A percentile compares a stretch with the other conserved stretches of the same genome.
Conservation (phyloP, 306 rosid species). For the Pueraria montana region DNA sequence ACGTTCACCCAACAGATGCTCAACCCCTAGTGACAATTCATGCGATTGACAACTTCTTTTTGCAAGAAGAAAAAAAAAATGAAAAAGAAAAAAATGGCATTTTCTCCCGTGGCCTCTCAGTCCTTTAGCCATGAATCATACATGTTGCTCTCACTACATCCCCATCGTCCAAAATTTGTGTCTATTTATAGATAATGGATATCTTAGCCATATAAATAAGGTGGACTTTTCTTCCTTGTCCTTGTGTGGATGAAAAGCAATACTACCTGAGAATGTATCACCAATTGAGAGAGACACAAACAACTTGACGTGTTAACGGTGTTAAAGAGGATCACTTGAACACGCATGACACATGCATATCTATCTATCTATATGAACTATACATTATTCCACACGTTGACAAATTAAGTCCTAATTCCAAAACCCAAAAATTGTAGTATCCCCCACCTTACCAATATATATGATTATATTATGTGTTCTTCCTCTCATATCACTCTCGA, state of each 20-base stretch:
- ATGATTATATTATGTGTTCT: slow-evolving; percentile 25
- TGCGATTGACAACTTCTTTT: not conserved
- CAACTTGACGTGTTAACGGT: not conserved
- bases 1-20: not conserved
- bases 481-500: slow-evolving; percentile 19
- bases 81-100: not conserved
- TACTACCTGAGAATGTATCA: not conserved
- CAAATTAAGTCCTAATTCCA: not conserved
- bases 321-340: not conserved
- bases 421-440: not conserved
- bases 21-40: slow-evolving; percentile 14
- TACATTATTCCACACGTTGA: slow-evolving; percentile 28
- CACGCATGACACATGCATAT: not conserved
- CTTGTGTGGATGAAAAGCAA: slow-evolving; percentile 24
- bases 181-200: slow-evolving; percentile 1
- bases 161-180: not conserved
- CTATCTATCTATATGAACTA: not conserved
- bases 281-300: not conserved
- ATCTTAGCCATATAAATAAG: not conserved
- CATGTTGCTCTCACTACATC: not conserved
- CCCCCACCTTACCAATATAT: too few species aligned
- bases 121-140: not conserved
- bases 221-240: slow-evolving; percentile 28
- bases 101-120: not conserved
- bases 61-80: not conserved